A percentile compares a stretch with the other conserved stretches of the same genome.
These are phyloP conservation scores for Arachis hypogaea DNA, from an alignment of 306 rosid genomes.

Conservation along the genomic window DNA sequence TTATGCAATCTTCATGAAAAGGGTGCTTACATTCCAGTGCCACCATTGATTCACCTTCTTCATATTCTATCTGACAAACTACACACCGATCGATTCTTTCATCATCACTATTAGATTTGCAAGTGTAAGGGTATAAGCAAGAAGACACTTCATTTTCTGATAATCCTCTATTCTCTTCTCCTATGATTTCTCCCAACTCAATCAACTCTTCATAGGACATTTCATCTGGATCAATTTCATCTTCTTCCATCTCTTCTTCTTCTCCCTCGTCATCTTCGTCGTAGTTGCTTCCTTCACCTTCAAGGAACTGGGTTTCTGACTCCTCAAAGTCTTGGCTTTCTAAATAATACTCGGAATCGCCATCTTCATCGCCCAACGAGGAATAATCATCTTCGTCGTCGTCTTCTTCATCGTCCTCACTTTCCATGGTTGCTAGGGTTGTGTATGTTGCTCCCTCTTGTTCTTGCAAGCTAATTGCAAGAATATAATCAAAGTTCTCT, in stretches of 20 bases:
- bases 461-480: slow-evolving; percentile 67
- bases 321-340: slow-evolving; percentile 47
- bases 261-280: slow-evolving; percentile 53
- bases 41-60: slow-evolving; percentile 62
- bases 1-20: slow-evolving; percentile 80
- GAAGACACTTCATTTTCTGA: slow-evolving; percentile 57
- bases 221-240: slow-evolving; percentile 66
- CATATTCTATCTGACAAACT: slow-evolving; percentile 85
- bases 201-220: slow-evolving; percentile 79
- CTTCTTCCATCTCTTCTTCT: slow-evolving; percentile 46
- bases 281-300: slow-evolving; percentile 43
- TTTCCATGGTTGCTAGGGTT: slow-evolving; percentile 56
- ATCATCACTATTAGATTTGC: slow-evolving; percentile 34
- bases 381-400: slow-evolving; percentile 27
- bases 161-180: slow-evolving; percentile 77
- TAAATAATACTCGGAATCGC: slow-evolving; percentile 37
- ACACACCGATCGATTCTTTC: slow-evolving; percentile 70
- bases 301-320: slow-evolving; percentile 48
- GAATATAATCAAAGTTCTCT: slow-evolving; percentile 56
- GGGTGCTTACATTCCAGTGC: slow-evolving; percentile 81
- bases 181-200: slow-evolving; percentile 75
- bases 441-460: slow-evolving; percentile 50
- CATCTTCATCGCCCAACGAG: slow-evolving; percentile 38
- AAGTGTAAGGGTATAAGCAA: slow-evolving; percentile 51
- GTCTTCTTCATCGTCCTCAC: slow-evolving; percentile 45